Evolutionary conservation across 2,329 filamentous ascomycete species (phyloP).

Genomic region (Remersonia thermophila): DNA sequence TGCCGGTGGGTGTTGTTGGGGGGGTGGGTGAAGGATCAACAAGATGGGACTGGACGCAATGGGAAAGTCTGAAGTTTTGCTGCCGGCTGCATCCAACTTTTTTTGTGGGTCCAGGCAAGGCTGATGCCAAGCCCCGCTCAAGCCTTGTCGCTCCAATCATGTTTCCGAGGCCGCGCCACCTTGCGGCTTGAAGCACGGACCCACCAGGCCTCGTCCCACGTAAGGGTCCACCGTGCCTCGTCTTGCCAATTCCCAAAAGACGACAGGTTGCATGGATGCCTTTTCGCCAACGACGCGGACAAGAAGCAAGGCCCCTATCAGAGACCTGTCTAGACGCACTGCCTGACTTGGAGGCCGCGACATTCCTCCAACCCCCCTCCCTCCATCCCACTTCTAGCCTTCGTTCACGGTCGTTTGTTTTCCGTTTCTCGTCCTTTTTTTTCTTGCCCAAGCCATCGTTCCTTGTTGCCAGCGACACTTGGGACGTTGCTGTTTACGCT

Average conservation of each 20-base stretch:
- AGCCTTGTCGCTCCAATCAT: neutral
- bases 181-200: neutral
- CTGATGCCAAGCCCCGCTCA: conserved; percentile 2
- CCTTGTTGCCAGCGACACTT: neutral
- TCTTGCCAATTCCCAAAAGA: no score
- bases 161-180: neutral
- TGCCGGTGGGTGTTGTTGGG: no score
- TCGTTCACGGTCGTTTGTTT: neutral
- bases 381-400: neutral
- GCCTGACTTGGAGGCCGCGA: no score
- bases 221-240: no score
- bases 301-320: neutral
- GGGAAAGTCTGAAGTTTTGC: neutral
- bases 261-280: conserved; percentile 3
- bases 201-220: neutral
- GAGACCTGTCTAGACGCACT: no score
- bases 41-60: no score
- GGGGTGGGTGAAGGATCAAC: no score
- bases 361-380: neutral
- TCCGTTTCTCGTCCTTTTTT: neutral
- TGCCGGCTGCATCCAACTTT: neutral
- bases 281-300: neutral
- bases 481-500: no score
- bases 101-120: conserved; percentile 5
- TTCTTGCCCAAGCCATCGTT: neutral